Evolutionary conservation across 805 yeast genomes (phyloP).

Genomic region (Hagleromyces aurorensis): DNA sequence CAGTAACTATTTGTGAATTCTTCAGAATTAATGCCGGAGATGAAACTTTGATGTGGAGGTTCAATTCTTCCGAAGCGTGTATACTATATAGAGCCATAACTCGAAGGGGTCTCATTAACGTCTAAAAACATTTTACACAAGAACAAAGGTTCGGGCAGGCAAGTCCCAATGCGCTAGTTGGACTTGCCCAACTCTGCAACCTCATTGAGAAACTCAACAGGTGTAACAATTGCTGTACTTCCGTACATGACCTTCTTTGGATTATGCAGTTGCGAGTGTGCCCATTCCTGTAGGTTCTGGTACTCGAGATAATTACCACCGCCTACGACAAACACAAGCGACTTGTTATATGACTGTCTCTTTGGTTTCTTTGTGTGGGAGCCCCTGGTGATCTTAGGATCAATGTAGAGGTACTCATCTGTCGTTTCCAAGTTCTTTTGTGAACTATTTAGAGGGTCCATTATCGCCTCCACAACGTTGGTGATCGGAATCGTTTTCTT

Average conservation of each 20-base stretch:
- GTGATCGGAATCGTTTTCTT: slow-evolving; percentile 85
- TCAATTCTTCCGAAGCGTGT: neutral
- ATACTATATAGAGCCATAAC: too few relatives aligned
- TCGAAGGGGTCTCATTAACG: too few relatives aligned
- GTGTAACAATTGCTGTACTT: slow-evolving; percentile 68
- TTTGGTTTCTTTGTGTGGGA: slow-evolving; percentile 84
- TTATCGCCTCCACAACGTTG: slow-evolving; percentile 80
- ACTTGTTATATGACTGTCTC: slow-evolving; percentile 70
- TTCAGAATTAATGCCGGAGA: neutral
- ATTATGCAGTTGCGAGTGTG: slow-evolving; percentile 34
- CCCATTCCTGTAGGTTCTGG: slow-evolving; percentile 90
- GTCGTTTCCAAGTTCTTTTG: slow-evolving; percentile 61
- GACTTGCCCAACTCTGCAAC: slow-evolving; percentile 50
- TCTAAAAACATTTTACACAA: too few relatives aligned
- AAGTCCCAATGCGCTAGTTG: too few relatives aligned
- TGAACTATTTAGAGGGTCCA: slow-evolving; percentile 69
- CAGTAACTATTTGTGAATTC: slow-evolving; percentile 28
- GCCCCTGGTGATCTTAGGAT: slow-evolving; percentile 81
- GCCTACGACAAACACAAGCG: slow-evolving; percentile 88
- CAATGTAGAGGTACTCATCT: slow-evolving; percentile 85
- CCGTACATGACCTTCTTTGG: slow-evolving; percentile 72
- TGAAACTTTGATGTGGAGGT: neutral
- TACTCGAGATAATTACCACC: slow-evolving; percentile 95
- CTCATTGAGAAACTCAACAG: slow-evolving; percentile 61
- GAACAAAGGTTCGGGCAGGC: too few relatives aligned